Base-by-base conservation (phyloP, 495 filamentous ascomycete species). In the Penicillium waksmanii region DNA sequence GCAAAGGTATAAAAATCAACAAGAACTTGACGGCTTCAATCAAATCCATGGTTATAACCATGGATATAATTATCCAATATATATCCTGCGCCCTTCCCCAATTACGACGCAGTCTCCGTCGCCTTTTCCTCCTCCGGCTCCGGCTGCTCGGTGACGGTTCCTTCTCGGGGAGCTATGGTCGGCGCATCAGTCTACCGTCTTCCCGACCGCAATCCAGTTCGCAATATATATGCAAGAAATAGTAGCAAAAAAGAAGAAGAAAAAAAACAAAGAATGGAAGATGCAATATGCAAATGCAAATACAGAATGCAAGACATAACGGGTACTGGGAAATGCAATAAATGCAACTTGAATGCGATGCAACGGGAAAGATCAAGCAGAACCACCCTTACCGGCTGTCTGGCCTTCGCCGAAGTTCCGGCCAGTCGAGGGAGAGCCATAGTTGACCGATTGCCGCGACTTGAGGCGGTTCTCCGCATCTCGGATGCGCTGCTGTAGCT, bases 401-500 rank as follows among this genome's bases (percentile, higher is more conserved):
- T 64, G 63, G 27, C 27, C 48, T 35, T 61, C 60, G 38, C 55
- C 61, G 49, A 31, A 31, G 27, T 56, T 58, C 4, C 35, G 60
- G 23, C 55, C 44, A 17, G 50, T 27, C 31, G 50, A n/a, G 50
- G 54, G 42, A 35, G 47, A 13, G 49, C 47, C 27, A 46, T 61
- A 33, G 8, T 55, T 42, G 25, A 69, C 12, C 1, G 76, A 67
- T 61, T 75, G 60, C 43, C 66, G 71, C 44, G 72, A 75, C 73
- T 90, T 88, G 11, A 98, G 82, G 18, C 88, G 87, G 65, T 87
- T 78, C 75, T 98, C 94, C 59, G 94, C 91, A 66, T 92, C 91
- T 61, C 86, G 88, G 52, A 98, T 86, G 52, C 86, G 85, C 15
- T 85, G 85, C 74, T 97, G 92, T 55, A 98, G 87, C 40, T 86